Conservation (phyloP, 371 early-diverging fungal species). For the Coemansia linderi region DNA sequence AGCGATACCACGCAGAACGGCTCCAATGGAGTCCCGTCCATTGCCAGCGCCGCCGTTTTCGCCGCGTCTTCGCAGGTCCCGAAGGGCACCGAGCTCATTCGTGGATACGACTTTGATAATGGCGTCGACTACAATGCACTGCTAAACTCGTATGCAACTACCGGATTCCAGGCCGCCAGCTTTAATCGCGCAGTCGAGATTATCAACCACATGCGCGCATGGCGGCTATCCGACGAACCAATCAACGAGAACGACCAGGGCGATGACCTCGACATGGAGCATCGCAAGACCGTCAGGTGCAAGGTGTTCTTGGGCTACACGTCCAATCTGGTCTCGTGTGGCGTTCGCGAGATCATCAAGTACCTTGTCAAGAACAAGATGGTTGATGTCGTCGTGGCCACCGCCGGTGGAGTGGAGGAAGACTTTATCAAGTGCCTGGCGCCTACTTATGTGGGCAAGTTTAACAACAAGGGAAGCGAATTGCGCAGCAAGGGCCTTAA, state of each 20-base stretch:
- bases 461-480: slow-evolving; percentile 76
- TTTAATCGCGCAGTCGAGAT: slow-evolving; percentile 87
- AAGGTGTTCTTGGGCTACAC: slow-evolving; percentile 98
- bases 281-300: slow-evolving; percentile 74
- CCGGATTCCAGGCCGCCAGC: slow-evolving; percentile 93
- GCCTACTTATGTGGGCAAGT: slow-evolving; percentile 89
- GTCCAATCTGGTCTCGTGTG: slow-evolving; percentile 96
- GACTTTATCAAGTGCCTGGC: slow-evolving; percentile 99
- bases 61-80: slow-evolving; percentile 71
- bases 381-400: slow-evolving; percentile 94
- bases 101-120: slow-evolving; percentile 89
- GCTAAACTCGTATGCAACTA: slow-evolving; percentile 69
- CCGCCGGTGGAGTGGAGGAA: slow-evolving; percentile 99
- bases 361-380: slow-evolving; percentile 89
- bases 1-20: slow-evolving; percentile 4
- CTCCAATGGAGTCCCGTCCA: slow-evolving; percentile 19
- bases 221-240: slow-evolving; percentile 88
- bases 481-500: slow-evolving; percentile 94
- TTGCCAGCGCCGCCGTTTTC: slow-evolving; percentile 68
- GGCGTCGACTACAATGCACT: slow-evolving; percentile 70
- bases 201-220: slow-evolving; percentile 85
- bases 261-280: slow-evolving; percentile 67
- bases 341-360: slow-evolving; percentile 93
- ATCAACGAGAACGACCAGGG: slow-evolving; percentile 66
- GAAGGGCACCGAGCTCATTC: slow-evolving; percentile 64